A percentile compares a stretch with the other conserved stretches of the same genome.
These are phyloP conservation scores for Yamadazyma friedrichii DNA, from an alignment of 1,139 yeast species.

Conservation along the genomic window DNA sequence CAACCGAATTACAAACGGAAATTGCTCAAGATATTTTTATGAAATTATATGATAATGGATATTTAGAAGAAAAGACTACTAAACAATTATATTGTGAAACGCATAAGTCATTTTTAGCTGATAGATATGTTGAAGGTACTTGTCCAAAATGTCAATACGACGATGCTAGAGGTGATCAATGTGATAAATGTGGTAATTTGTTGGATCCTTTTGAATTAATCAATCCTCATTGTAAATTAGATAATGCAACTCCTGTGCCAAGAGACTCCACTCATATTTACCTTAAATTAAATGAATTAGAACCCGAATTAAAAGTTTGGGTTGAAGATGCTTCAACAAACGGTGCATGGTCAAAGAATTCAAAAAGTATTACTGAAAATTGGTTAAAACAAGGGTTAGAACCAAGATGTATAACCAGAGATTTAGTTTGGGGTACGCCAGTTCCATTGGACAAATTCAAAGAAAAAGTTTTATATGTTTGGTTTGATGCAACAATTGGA, in stretches of 20 bases:
- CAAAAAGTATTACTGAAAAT: conserved; percentile 80
- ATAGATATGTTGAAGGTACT: conserved; percentile 94
- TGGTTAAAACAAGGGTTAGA: conserved; percentile 94
- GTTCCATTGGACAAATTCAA: conserved; percentile 81
- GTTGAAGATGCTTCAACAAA: conserved; percentile 59
- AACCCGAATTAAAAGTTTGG: conserved; percentile 74
- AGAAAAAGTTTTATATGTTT: conserved; percentile 90
- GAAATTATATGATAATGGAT: conserved; percentile 71
- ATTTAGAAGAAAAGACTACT: conserved; percentile 80
- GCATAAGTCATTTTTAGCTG: conserved; percentile 91
- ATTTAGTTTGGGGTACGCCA: conserved; percentile 97
- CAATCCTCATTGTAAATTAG: conserved; percentile 93
- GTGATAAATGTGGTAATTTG: conserved; percentile 92
- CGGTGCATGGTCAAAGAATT: conserved; percentile 91
- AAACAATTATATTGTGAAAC: conserved; percentile 89
- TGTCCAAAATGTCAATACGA: conserved; percentile 94
- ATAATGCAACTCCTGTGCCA: conserved; percentile 75
- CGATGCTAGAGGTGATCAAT: conserved; percentile 99
- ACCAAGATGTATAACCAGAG: conserved; percentile 96
- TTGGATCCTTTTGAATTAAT: conserved; percentile 91
- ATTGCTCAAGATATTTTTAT: conserved; percentile 92
- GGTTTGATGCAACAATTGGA: conserved; percentile 99
- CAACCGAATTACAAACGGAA: conserved; percentile 87
- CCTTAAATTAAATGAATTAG: conserved; percentile 78
- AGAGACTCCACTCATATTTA: conserved; percentile 84